Base-by-base conservation (phyloP, 163 green algal genomes). In the Scenedesmus sp. region DNA sequence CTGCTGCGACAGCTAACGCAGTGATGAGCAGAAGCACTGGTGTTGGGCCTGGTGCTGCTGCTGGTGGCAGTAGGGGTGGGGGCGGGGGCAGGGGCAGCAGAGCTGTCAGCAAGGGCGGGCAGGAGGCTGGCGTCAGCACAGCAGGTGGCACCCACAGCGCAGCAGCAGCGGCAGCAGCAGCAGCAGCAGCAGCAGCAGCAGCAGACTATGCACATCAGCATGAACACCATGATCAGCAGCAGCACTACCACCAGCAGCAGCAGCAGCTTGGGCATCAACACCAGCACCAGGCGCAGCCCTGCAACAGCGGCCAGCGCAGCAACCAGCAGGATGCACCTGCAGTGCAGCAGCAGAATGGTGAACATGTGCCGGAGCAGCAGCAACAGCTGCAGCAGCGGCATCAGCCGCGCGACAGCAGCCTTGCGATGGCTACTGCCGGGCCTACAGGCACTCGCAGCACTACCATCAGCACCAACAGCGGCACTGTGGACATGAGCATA, bases 401-500 rank as follows among this genome's bases (percentile, higher is more conserved):
- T 33, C 40, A 85, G 37, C 85, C 33, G 33, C 81, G 86, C n/a
- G 91, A 93, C 82, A 93, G 91, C 91, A 92, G 87, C 91, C 46
- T 93, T 30, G 91, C 87, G 0, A 90, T 93, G 82, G 91, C 86
- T 0, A 93, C 82, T 33, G 82, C 87, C 3, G 91, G 91, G 12
- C 72, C 82, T 33, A 83, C 86, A 18, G 70, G 85, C 72, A 91
- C 85, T 0, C 90, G 68, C 56, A 93, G 86, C 72, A 81, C 59
- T 6, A 93, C 90, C 4, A 80, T 93, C 87, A 92, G 87, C 73
- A 92, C 89, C 20, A 86, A 90, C 43, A 92, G 89, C 42, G 89
- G 89, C 83, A 92, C 89, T 35, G 89, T 92, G 0, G 89, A 92
- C 73, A 92, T 92, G 89, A 87, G 72, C 51, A 83, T 90, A 35